phyloP scores from a whole-genome alignment of 2,329 filamentous ascomycete genomes.

The Epichloe scottii region DNA sequence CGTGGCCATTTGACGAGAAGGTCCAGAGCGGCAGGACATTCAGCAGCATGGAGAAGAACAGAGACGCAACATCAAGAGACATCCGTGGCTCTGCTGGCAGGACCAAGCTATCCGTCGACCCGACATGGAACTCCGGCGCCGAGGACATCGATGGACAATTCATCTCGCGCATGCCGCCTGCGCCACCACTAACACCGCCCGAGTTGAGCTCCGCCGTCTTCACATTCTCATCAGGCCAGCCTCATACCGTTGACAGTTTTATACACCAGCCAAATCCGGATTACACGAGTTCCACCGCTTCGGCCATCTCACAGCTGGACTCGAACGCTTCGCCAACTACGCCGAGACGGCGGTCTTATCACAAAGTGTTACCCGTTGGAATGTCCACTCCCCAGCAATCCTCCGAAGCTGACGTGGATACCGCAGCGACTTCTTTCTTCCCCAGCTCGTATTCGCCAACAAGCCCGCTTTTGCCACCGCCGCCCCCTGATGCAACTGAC shows the following conservation, averaged over 20 bases:
- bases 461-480: slow-evolving; percentile 34
- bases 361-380: slow-evolving; percentile 26
- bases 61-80: slow-evolving; percentile 5
- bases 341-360: slow-evolving; percentile 30
- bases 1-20: slow-evolving; percentile 18
- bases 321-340: slow-evolving; percentile 18
- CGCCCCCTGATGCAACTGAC: slow-evolving; percentile 21
- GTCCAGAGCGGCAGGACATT: slow-evolving; percentile 3
- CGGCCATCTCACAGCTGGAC: slow-evolving; percentile 14
- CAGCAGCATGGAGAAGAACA: slow-evolving; percentile 1
- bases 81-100: slow-evolving; percentile 6
- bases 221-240: slow-evolving; percentile 25
- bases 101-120: slow-evolving; percentile 13
- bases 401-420: slow-evolving; percentile 12
- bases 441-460: slow-evolving; percentile 38
- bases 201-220: slow-evolving; percentile 29
- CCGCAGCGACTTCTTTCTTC: slow-evolving; percentile 23
- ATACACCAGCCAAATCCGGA: slow-evolving; percentile 39
- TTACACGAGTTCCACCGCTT: slow-evolving; percentile 27
- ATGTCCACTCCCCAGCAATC: slow-evolving; percentile 16
- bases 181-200: slow-evolving; percentile 37
- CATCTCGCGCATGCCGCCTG: slow-evolving; percentile 28
- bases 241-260: slow-evolving; percentile 21
- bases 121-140: slow-evolving; percentile 14
- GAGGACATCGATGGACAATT: slow-evolving; percentile 17